These are phyloP conservation scores for Hypoxylon lenormandii DNA, from an alignment of 495 filamentous ascomycete species.

Conservation along the genomic window DNA sequence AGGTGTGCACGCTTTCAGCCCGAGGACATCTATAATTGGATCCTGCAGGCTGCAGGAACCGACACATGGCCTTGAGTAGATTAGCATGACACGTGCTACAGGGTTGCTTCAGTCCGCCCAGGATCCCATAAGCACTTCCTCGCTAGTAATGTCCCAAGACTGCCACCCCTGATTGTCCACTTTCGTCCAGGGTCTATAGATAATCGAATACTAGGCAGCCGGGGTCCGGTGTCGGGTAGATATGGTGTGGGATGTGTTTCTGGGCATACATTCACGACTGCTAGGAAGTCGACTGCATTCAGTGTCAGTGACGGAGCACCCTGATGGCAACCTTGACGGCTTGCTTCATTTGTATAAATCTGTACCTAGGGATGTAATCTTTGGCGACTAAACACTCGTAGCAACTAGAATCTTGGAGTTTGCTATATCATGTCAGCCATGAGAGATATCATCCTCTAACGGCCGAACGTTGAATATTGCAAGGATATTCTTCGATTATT, in stretches of 20 bases:
- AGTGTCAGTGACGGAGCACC: no score
- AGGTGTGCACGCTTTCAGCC: not conserved
- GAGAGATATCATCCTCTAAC: no score
- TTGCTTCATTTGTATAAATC: not conserved
- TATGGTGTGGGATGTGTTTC: not conserved
- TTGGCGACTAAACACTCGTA: not conserved
- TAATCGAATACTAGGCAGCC: not conserved
- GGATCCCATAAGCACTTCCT: not conserved
- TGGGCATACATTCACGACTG: no score
- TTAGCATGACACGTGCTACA: conserved; percentile 1
- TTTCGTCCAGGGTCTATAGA: not conserved
- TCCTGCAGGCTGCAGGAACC: conserved; percentile 3
- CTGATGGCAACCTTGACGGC: not conserved
- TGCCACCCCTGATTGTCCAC: not conserved
- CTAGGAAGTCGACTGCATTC: no score
- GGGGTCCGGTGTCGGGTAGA: not conserved
- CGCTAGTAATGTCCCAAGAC: not conserved
- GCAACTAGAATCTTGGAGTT: not conserved
- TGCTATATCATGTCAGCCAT: not conserved
- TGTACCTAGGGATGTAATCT: not conserved
- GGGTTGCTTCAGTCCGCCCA: not conserved
- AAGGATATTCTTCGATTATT: no score
- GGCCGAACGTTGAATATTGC: no score
- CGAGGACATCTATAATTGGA: not conserved
- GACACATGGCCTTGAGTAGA: not conserved